phyloP scores from a whole-genome alignment of 1,139 yeast species.

The Yamadazyma spencermartinsiae region DNA sequence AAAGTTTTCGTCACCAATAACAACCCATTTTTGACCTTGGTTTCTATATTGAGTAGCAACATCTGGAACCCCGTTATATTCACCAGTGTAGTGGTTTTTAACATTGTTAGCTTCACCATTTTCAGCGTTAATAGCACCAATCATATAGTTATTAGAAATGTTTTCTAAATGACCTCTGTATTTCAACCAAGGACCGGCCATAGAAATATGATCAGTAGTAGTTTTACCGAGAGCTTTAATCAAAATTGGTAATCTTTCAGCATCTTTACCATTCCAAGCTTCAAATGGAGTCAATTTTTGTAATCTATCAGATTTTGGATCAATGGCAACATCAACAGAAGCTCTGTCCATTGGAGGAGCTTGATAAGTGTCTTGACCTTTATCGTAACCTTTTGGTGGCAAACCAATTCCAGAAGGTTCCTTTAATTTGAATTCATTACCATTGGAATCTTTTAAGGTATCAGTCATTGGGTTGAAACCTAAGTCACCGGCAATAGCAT shows the following conservation, averaged over 20 bases:
- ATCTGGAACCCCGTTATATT: conserved; percentile 93
- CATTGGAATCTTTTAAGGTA: conserved; percentile 88
- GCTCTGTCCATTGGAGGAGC: conserved; percentile 94
- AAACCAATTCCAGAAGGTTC: conserved; percentile 93
- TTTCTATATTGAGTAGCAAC: conserved; percentile 95
- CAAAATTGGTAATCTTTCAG: conserved; percentile 84
- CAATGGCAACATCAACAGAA: conserved; percentile 67
- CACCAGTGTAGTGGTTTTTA: conserved; percentile 90
- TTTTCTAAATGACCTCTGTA: conserved; percentile 99
- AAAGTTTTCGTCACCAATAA: conserved; percentile 97
- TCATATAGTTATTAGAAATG: conserved; percentile 98
- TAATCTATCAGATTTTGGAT: conserved; percentile 75
- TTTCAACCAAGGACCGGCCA: conserved; percentile 99
- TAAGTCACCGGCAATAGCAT: conserved; percentile 95
- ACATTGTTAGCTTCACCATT: conserved; percentile 93
- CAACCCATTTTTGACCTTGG: conserved; percentile 92
- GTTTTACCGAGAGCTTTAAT: conserved; percentile 97
- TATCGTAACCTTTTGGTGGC: conserved; percentile 89
- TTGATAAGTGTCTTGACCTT: conserved; percentile 95
- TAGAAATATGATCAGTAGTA: conserved; percentile 98
- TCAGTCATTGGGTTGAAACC: conserved; percentile 98
- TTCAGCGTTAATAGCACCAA: conserved; percentile 98
- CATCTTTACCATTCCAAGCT: conserved; percentile 95
- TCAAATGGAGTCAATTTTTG: conserved; percentile 52
- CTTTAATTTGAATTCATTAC: conserved; percentile 91